These are phyloP conservation scores for Penicillium pancosmium DNA, from an alignment of 495 filamentous ascomycete species.

Conservation along the genomic window DNA sequence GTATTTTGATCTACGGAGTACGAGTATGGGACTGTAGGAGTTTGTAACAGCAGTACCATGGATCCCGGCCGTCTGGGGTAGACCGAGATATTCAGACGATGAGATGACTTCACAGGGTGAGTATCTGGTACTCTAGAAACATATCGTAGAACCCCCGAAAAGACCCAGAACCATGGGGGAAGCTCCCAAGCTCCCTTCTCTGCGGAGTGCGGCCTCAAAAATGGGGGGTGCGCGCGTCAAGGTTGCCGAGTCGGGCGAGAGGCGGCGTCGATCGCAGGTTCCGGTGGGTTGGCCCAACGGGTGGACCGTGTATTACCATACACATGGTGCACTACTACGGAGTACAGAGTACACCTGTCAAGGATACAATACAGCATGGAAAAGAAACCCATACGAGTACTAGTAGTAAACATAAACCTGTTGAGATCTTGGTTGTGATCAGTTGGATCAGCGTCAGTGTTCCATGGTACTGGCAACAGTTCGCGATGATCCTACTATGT, in stretches of 20 bases:
- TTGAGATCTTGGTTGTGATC: background rate
- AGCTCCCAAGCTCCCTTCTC: background rate
- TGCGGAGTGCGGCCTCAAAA: conserved; percentile 1
- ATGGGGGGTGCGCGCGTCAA: conserved; percentile 14
- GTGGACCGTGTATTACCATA: conserved; percentile 8
- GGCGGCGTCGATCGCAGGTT: conserved; percentile 26
- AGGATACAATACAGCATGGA: too few species aligned
- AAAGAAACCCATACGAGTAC: too few species aligned
- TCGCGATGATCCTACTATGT: background rate
- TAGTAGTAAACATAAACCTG: too few species aligned
- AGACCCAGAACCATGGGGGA: background rate
- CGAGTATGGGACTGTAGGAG: too few species aligned
- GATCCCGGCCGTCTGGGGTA: background rate
- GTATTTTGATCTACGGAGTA: too few species aligned
- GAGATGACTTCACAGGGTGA: background rate
- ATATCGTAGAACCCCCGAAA: background rate
- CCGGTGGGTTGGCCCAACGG: conserved; percentile 31
- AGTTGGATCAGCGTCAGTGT: background rate
- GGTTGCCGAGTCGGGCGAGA: conserved; percentile 16
- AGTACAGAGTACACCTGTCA: too few species aligned
- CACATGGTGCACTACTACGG: background rate
- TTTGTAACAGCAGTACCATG: too few species aligned
- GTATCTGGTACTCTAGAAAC: background rate
- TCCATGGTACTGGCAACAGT: background rate
- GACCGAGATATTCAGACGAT: background rate